Conservation (phyloP, 768 basidiomycete genomes). For the Holtermanniella nyarrowii region DNA sequence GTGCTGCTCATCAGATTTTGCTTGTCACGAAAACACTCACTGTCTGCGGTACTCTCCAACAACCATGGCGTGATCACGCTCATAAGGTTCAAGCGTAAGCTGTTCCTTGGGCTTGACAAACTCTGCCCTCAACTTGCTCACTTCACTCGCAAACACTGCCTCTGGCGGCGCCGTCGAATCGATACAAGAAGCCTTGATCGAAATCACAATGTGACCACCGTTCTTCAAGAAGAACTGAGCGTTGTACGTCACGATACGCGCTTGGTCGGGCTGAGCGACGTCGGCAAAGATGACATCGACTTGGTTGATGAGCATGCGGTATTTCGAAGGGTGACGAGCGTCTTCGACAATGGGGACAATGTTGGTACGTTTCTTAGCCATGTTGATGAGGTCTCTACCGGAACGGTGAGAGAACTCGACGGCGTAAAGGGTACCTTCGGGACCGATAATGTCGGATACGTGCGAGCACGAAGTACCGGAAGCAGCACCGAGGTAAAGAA, state of each 20-base stretch:
- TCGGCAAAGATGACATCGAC: conserved; percentile 98
- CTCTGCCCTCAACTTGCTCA: conserved; percentile 62
- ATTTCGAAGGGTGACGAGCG: conserved; percentile 89
- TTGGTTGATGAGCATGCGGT: conserved; percentile 88
- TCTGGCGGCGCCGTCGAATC: conserved; percentile 90
- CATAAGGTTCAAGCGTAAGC: conserved; percentile 70
- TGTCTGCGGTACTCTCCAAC: conserved; percentile 40
- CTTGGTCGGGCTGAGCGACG: conserved; percentile 96
- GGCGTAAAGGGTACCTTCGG: conserved; percentile 93
- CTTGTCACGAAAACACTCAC: no score
- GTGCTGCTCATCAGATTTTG: no score
- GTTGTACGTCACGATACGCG: conserved; percentile 87
- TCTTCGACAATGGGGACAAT: conserved; percentile 98
- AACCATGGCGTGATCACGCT: conserved; percentile 41
- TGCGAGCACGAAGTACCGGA: conserved; percentile 97
- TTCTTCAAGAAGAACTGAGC: conserved; percentile 94
- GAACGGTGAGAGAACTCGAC: conserved; percentile 96
- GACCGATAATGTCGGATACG: conserved; percentile 97
- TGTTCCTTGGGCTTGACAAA: conserved; percentile 88
- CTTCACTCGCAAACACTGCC: conserved; percentile 77
- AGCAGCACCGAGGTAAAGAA: conserved; percentile 93
- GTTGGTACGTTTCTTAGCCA: conserved; percentile 99
- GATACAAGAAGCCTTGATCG: conserved; percentile 98
- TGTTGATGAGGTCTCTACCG: conserved; percentile 93
- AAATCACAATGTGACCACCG: conserved; percentile 82